Evolutionary conservation across 139 green algal genomes (phyloP).

Genomic region (Micromonas pusilla): DNA sequence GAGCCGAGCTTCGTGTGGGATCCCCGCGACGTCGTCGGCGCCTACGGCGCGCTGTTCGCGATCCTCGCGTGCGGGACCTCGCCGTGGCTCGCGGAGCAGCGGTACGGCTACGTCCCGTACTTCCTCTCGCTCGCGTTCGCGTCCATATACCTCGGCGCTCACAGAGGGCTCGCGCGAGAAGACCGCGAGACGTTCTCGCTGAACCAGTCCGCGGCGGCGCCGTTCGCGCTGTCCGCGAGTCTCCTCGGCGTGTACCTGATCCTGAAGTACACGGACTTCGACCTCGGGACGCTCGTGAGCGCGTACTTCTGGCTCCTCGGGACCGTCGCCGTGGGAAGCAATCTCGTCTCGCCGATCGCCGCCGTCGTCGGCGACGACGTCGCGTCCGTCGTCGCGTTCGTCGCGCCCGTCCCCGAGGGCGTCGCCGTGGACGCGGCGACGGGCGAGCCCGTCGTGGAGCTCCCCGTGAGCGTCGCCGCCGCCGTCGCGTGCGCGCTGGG

Average conservation of each 20-base stretch:
- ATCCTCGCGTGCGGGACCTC: neutral
- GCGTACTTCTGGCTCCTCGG: conserved; percentile 78
- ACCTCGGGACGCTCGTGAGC: conserved; percentile 56
- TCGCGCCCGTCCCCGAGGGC: neutral
- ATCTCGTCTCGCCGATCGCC: conserved; percentile 34
- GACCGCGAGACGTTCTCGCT: conserved; percentile 63
- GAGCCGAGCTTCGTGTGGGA: neutral
- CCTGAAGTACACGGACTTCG: conserved; percentile 65
- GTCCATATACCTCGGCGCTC: conserved; percentile 79
- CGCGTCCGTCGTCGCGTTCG: neutral
- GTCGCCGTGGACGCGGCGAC: neutral
- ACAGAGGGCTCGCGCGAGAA: conserved; percentile 43
- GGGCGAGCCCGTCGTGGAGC: neutral
- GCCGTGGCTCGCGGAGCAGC: neutral
- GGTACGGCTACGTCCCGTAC: conserved; percentile 44
- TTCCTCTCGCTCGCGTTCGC: conserved; percentile 61
- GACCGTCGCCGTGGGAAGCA: conserved; percentile 47
- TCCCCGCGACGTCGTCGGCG: neutral
- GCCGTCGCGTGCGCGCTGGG: conserved; percentile 25
- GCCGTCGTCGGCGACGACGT: neutral
- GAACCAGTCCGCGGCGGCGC: conserved; percentile 21
- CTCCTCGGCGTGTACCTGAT: conserved; percentile 40
- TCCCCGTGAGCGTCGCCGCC: conserved; percentile 32
- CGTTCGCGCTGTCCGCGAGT: neutral
- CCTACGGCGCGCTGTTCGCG: neutral